Evolutionary conservation across 257 asterid species (phyloP), one percentile per base, ranked within the genome.

Genomic region (Osmanthus fragrans): DNA sequence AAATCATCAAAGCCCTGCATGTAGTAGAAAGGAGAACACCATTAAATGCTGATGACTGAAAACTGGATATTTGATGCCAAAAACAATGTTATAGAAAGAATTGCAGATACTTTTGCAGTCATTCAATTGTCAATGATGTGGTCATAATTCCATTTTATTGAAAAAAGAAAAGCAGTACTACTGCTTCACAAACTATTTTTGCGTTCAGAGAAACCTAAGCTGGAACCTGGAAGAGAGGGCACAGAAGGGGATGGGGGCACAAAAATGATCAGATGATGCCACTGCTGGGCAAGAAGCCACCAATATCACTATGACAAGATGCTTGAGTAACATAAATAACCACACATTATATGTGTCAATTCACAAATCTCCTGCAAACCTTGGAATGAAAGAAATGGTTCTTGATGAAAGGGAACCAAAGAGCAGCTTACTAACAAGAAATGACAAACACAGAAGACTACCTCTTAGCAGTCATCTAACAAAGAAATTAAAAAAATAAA

Each of bases 1-100:
- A 92, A 86, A 79, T 92, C 89, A 83, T 94, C 85, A 73, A 94
- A 94, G 49, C 80, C 97, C 98, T 94, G 82, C 82, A 83, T 3
- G 25, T 49, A 58, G 51, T 63, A 42, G 36, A 79, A 60, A 58
- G 30, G 15, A 23, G 10, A 63, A 63, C 32, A 11, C 36, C 69
- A 27, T 63, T 25, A 27, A 63, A 25, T 8, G 19, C 36, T 63
- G 36, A 63, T 11, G n/a, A 12, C 36, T 25, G 7, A 27, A 25
- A 63, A 25, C 69, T 10, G 69, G 36, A 63, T 56, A 19, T n/a
- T 56, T n/a, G 27, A 56, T 56, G 29, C 27, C 65, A n/a, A 18
- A 3, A n/a, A 25, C 7, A 27, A 12, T 63, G 36, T 12, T 63
- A 63, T 10, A 63, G 19, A 27, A 63, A 63, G 19, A 25, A 23